Evolutionary conservation across 495 filamentous ascomycete species (phyloP), one percentile per base, ranked within the genome.

Genomic region (Penicilliopsis zonata): DNA sequence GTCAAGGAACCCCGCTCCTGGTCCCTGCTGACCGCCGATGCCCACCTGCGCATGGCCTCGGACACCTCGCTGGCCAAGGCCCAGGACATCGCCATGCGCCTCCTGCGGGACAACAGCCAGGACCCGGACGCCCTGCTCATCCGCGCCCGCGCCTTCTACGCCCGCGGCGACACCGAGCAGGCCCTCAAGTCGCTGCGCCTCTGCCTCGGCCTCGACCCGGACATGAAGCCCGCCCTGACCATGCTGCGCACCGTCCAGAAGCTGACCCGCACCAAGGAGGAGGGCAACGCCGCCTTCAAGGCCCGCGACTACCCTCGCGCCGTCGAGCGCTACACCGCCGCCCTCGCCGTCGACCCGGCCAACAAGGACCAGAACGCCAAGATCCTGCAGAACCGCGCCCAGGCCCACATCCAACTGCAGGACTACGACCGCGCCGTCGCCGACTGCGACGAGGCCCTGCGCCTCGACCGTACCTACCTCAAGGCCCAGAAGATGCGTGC

Each of bases 351-450:
- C 13, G 90, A 98, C 59, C 84, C 86, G 2, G 47, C 63, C 29
- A 96, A 96, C 67, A 86, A 85, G 65, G 82, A 80, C 34, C 92
- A 78, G 36, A 98, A 96, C 51, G 78, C 88, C 17, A 95, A 96
- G 65, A 72, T 96, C 31, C 69, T 88, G 26, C 82, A 92, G 53
- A 98, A 98, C 59, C 69, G 90, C 33, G 90, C 90, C 5, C 61
- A 90, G 49, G 86, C 83, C 8, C 50, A 57, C 28, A 55, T 57
- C 34, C 56, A 76, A 67, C 63, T 94, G n/a, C 90, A 88, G 65
- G 71, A 92, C 36, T 93, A 73, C 50, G 68, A 76, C 10, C 67
- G 68, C 6, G 85, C 88, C 10, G 76, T 94, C 34, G 59, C 64
- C 9, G 90, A 98, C 61, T 94, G 86, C 57, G 82, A 80, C 31